Evolutionary conservation across 768 basidiomycete species (phyloP).

Genomic region (Cubamyces sp.): DNA sequence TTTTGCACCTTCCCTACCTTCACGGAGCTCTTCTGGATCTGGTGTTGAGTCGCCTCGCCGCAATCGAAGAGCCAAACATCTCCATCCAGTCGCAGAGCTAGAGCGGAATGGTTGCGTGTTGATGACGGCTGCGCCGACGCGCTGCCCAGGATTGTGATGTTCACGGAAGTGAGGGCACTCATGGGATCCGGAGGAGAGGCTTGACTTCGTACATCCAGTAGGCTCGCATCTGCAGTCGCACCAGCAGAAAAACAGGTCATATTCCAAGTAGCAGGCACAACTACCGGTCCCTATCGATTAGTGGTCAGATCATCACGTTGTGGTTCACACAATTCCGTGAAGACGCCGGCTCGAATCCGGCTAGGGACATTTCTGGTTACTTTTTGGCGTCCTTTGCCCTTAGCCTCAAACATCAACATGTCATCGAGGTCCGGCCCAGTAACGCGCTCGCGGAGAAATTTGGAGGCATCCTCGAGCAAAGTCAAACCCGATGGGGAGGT

Average conservation of each 20-base stretch:
- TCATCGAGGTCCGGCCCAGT: neutral
- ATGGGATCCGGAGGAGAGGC: neutral
- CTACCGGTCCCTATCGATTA: constrained; percentile 24
- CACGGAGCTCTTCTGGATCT: constrained; percentile 69
- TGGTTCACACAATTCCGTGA: constrained; percentile 22
- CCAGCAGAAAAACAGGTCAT: neutral
- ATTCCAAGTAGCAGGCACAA: accelerated
- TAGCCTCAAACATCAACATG: neutral
- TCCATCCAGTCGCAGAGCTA: constrained; percentile 64
- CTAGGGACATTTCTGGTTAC: constrained; percentile 15
- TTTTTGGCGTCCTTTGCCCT: neutral
- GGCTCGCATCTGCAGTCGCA: neutral
- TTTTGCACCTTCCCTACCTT: constrained; percentile 81
- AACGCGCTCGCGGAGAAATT: constrained; percentile 6
- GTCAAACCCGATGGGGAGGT: neutral
- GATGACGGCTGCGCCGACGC: constrained; percentile 81
- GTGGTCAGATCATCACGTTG: constrained; percentile 28
- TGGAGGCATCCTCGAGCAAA: constrained; percentile 13
- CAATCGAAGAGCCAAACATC: constrained; percentile 88
- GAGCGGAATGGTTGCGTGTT: constrained; percentile 77
- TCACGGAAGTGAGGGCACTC: constrained; percentile 39
- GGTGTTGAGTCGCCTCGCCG: constrained; percentile 83
- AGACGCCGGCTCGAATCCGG: constrained; percentile 27
- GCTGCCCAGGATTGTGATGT: constrained; percentile 78
- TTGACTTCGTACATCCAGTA: neutral